Base-by-base conservation (phyloP, 257 asterid species). In the Solanum okadae region DNA sequence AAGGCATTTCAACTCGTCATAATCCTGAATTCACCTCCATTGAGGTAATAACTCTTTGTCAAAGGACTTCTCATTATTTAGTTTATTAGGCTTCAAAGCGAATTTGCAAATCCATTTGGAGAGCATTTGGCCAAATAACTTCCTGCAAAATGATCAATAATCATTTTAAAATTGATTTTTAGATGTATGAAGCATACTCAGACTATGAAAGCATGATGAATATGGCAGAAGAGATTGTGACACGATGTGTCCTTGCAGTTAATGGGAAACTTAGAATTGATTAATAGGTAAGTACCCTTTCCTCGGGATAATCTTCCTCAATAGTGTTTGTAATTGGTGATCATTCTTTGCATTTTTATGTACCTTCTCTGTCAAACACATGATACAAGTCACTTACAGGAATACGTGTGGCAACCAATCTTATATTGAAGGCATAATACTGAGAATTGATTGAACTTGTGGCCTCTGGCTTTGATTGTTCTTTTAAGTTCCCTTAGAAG, bases 161-260 rank as follows among this genome's bases (percentile, higher is more conserved):
- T 44, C 3, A 4, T 44, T 27, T 44, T 37, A 12, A 86, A 70
- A 22, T 70, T 70, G 38, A 34, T 56, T 85, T 82, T 91, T 96
- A n/a, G 99, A 96, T 97, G 93, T 97, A 96, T 87, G 99, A 97
- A 92, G 99, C 99, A 82, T 97, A 97, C 92, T 92, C 99, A 73
- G 99, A 95, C 93, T 96, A 97, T 78, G 96, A 94, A 91, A 95
- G 96, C 92, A 96, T 97, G 99, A 96, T 97, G 98, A 92, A 96
- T 91, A 91, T 96, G 98, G 91, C 99, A 12, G 98, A 97, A 91
- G 98, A 96, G 71, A 95, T 78, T 40, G 46, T 40, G 46, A 40
- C 4, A n/a, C 91, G 90, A 49, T 95, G 98, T 92, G 95, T 98
- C 87, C 94, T 94, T 89, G 97, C 98, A 59, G 96, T 97, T 73